These are phyloP conservation scores for Exophiala dermatitidis DNA, from an alignment of 2,329 filamentous ascomycete species.

Conservation along the genomic window DNA sequence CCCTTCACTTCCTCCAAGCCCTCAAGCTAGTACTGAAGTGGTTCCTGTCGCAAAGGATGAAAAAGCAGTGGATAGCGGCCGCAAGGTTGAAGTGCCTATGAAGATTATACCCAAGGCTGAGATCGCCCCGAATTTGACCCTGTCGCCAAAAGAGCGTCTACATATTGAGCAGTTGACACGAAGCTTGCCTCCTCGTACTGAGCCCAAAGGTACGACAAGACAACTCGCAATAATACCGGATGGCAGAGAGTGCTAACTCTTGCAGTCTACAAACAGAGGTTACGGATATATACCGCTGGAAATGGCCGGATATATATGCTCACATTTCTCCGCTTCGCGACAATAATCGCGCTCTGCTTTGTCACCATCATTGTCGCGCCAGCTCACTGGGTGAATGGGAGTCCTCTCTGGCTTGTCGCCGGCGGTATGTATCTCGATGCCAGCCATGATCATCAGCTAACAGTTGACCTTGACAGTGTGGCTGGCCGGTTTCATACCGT, in stretches of 20 bases:
- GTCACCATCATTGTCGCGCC: conserved; percentile 60
- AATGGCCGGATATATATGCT: conserved; percentile 60
- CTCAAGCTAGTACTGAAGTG: conserved; percentile 10
- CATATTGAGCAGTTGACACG: conserved; percentile 26
- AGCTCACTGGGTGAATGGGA: conserved; percentile 43
- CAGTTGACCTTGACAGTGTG: conserved; percentile 12
- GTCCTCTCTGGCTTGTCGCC: conserved; percentile 26
- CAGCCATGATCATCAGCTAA: neutral
- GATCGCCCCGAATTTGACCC: conserved; percentile 22
- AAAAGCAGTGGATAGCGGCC: conserved; percentile 16
- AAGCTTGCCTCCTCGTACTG: conserved; percentile 13
- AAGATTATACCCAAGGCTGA: conserved; percentile 26
- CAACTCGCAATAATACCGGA: neutral
- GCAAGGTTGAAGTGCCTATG: conserved; percentile 22
- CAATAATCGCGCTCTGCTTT: conserved; percentile 61
- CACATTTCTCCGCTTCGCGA: conserved; percentile 63
- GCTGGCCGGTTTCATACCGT: conserved; percentile 52
- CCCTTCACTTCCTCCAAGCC: neutral
- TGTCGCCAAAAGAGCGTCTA: conserved; percentile 25
- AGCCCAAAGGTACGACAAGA: conserved; percentile 12
- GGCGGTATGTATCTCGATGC: conserved; percentile 9
- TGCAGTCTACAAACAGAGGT: conserved; percentile 35
- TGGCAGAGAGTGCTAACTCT: neutral
- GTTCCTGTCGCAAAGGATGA: conserved; percentile 12
- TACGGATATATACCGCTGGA: conserved; percentile 71